A percentile compares a stretch with the other conserved stretches of the same genome.
These are phyloP conservation scores for Thalassiosira ordinaria DNA, from an alignment of 352 stramenopile species.

Conservation along the genomic window DNA sequence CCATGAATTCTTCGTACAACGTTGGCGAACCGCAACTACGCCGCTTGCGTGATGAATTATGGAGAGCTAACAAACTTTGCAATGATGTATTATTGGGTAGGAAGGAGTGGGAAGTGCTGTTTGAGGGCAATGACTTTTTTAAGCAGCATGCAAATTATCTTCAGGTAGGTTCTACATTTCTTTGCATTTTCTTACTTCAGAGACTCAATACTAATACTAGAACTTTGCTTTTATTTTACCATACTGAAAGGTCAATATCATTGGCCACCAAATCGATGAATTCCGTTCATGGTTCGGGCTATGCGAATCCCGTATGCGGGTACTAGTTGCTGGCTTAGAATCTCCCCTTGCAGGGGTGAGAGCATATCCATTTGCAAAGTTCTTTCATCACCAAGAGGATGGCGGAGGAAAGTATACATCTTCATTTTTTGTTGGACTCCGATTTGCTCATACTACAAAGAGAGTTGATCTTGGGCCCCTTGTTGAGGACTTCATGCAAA, in stretches of 20 bases:
- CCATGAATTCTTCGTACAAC: slow-evolving; percentile 98
- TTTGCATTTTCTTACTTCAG: slow-evolving; percentile 77
- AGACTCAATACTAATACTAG: slow-evolving; percentile 88
- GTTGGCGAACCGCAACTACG: slow-evolving; percentile 91
- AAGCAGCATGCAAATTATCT: slow-evolving; percentile 63
- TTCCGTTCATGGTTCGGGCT: slow-evolving; percentile 93
- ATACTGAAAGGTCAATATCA: slow-evolving; percentile 92
- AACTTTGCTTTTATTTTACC: slow-evolving; percentile 91
- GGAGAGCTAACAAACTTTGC: slow-evolving; percentile 85
- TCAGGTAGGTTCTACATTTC: slow-evolving; percentile 29
- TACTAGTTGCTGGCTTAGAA: slow-evolving; percentile 87
- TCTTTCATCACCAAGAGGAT: slow-evolving; percentile 64
- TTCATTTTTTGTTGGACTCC: slow-evolving; percentile 80
- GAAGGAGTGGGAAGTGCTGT: slow-evolving; percentile 86
- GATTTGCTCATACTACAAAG: slow-evolving; percentile 62
- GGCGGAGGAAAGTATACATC: slow-evolving; percentile 55
- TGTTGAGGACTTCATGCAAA: slow-evolving; percentile 69
- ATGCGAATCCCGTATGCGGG: slow-evolving; percentile 92
- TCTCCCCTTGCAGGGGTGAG: slow-evolving; percentile 53
- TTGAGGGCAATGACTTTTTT: slow-evolving; percentile 62
- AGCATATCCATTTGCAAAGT: slow-evolving; percentile 77
- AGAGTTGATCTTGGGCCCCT: slow-evolving; percentile 64
- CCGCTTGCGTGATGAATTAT: slow-evolving; percentile 91
- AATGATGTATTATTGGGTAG: slow-evolving; percentile 27
- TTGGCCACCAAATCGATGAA: slow-evolving; percentile 89